phyloP scores from a whole-genome alignment of 2,329 filamentous ascomycete species.

The Phaeosphaeria sp. region DNA sequence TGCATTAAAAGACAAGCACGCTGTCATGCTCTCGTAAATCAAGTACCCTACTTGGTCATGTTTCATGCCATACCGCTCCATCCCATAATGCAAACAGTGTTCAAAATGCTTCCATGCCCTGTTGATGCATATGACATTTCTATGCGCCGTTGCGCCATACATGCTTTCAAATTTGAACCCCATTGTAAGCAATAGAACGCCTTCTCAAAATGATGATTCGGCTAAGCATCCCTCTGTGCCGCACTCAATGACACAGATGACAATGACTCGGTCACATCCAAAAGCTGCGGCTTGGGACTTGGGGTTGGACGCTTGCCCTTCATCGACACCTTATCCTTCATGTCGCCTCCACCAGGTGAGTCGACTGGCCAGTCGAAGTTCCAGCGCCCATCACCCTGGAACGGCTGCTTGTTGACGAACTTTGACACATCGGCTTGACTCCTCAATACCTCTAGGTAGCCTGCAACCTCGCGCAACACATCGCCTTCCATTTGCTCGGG shows the following conservation, averaged over 20 bases:
- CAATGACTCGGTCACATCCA: neutral
- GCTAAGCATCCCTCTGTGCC: neutral
- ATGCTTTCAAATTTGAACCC: neutral
- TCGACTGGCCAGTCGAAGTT: constrained; percentile 33
- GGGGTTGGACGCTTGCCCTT: neutral
- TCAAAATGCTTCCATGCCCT: neutral
- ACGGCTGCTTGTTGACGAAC: constrained; percentile 57
- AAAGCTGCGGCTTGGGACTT: neutral
- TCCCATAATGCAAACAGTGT: neutral
- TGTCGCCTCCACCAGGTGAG: constrained; percentile 14
- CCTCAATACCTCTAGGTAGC: constrained; percentile 60
- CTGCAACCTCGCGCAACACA: constrained; percentile 58
- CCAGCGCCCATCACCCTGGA: constrained; percentile 35
- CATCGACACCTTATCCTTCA: constrained; percentile 14
- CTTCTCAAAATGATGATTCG: neutral
- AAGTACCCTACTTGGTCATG: neutral
- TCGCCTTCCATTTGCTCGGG: constrained; percentile 50
- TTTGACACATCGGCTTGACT: constrained; percentile 66
- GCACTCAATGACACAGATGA: neutral
- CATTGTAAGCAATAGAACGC: neutral
- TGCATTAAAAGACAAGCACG: neutral
- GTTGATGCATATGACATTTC: neutral
- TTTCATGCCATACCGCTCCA: neutral
- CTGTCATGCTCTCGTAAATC: neutral
- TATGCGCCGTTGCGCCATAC: neutral